Evolutionary conservation across 148 eudicot species (phyloP).

Genomic region (Fallopia convolvulus): DNA sequence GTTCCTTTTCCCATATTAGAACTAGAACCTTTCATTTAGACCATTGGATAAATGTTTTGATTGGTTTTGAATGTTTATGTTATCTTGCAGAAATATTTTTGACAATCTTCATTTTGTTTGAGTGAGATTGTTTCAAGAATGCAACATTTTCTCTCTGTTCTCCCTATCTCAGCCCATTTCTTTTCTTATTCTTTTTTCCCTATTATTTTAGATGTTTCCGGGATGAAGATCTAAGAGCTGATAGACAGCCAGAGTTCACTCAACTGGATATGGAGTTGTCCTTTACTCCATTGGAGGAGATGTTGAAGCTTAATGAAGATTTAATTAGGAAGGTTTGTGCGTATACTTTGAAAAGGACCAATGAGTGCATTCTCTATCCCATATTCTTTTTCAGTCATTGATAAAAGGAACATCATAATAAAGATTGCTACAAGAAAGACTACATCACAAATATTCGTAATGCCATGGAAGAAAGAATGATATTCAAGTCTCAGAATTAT

Average conservation of each 20-base stretch:
- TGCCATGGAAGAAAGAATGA: background rate
- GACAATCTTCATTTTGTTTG: background rate
- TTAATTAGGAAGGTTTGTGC: slow-evolving; percentile 73
- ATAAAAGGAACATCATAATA: background rate
- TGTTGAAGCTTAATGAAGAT: slow-evolving; percentile 93
- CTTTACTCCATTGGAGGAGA: slow-evolving; percentile 85
- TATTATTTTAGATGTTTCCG: slow-evolving; percentile 69
- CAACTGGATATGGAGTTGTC: slow-evolving; percentile 96
- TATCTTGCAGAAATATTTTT: background rate
- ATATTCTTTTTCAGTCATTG: background rate
- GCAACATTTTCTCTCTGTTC: background rate
- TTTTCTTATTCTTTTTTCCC: background rate
- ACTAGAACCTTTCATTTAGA: background rate
- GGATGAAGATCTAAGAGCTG: slow-evolving; percentile 98
- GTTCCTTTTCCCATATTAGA: background rate
- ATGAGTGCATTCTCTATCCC: background rate
- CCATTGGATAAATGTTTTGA: background rate
- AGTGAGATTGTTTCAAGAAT: slow-evolving; percentile 1
- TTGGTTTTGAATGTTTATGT: background rate
- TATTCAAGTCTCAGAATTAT: background rate
- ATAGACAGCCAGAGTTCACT: slow-evolving; percentile 98
- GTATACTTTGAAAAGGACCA: background rate
- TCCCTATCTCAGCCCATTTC: background rate
- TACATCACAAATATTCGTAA: background rate
- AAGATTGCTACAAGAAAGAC: background rate